Percentiles rank a stretch among this genome's conserved stretches.
Conservation (phyloP, 257 asterid species). For the Petrea volubilis region DNA sequence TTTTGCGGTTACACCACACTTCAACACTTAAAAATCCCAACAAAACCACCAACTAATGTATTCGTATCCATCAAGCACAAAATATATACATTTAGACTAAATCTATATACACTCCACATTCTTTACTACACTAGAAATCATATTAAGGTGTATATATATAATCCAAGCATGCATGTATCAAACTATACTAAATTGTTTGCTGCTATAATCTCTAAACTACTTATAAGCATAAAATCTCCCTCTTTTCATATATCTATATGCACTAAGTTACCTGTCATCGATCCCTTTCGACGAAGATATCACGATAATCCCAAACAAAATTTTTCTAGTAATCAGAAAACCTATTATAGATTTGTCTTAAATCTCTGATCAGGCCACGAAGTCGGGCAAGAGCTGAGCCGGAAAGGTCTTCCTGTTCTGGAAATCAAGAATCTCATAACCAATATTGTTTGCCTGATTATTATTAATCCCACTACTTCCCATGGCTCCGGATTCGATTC, state of each 20-base stretch:
- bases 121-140: too few relatives aligned
- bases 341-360: not conserved
- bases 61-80: not conserved
- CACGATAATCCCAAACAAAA: not conserved
- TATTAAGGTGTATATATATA: not conserved
- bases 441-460: constrained; percentile 30
- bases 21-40: not conserved
- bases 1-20: not conserved
- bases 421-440: constrained; percentile 51
- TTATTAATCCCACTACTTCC: constrained; percentile 19
- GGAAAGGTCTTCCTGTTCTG: constrained; percentile 57
- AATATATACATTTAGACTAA: not conserved
- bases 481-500: constrained; percentile 31
- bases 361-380: constrained; percentile 44
- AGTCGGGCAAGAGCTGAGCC: constrained; percentile 57
- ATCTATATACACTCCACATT: not conserved
- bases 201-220: not conserved
- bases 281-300: not conserved
- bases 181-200: not conserved
- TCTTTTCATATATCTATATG: not conserved
- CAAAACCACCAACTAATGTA: not conserved
- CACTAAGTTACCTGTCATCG: not conserved
- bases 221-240: not conserved
- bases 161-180: not conserved
- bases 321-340: not conserved